phyloP scores from a whole-genome alignment of 495 filamentous ascomycete genomes.

The Pyrenula massariospora region DNA sequence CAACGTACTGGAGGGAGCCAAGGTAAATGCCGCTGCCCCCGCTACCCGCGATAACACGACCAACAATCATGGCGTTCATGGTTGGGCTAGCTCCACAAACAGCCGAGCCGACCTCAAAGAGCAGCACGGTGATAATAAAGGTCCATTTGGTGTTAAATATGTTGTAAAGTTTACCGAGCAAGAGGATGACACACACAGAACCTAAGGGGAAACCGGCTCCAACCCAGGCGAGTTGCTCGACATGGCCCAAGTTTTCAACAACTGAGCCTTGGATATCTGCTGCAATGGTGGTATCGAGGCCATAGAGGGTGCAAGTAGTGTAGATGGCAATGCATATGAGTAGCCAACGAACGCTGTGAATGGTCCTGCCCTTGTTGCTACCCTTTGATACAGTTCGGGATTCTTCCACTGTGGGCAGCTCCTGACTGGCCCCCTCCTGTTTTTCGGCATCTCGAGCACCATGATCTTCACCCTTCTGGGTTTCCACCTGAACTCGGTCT shows the following conservation, averaged over 20 bases:
- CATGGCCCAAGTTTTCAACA: constrained; percentile 50
- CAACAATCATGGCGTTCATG: constrained; percentile 54
- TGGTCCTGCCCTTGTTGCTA: too few species aligned
- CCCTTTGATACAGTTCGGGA: too few species aligned
- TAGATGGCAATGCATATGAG: too few species aligned
- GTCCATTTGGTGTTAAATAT: constrained; percentile 45
- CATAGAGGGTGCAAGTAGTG: too few species aligned
- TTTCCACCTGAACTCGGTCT: too few species aligned
- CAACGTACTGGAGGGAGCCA: too few species aligned
- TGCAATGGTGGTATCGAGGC: too few species aligned
- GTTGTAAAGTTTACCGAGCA: constrained; percentile 55
- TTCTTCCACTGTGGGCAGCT: too few species aligned
- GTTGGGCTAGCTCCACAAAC: constrained; percentile 56
- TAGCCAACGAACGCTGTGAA: too few species aligned
- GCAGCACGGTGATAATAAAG: constrained; percentile 45
- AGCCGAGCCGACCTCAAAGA: constrained; percentile 60
- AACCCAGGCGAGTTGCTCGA: constrained; percentile 58
- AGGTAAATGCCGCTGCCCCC: constrained; percentile 36
- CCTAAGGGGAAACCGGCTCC: constrained; percentile 53
- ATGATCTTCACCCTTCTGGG: too few species aligned
- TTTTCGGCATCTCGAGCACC: too few species aligned
- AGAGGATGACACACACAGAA: constrained; percentile 40
- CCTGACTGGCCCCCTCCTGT: too few species aligned
- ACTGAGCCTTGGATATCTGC: constrained; percentile 61
- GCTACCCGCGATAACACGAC: constrained; percentile 59